Percentiles rank a stretch among this genome's conserved stretches.
Conservation (phyloP, 106 monocot species). For the Posidonia australis region DNA sequence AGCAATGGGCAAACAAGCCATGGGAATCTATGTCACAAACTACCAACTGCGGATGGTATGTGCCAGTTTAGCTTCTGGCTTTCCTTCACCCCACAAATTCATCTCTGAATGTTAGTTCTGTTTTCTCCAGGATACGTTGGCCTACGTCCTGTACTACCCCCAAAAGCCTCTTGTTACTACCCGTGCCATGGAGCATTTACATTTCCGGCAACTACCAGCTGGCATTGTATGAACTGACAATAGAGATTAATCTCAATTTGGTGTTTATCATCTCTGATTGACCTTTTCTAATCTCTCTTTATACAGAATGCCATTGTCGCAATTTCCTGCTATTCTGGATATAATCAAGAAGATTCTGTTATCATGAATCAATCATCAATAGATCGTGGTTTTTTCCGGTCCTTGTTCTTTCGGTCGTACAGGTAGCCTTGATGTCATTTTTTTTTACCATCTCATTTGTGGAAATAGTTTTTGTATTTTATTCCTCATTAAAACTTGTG, state of each 20-base stretch:
- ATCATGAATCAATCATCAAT: slow-evolving; percentile 99
- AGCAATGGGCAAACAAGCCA: slow-evolving; percentile 99
- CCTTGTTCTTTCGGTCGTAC: slow-evolving; percentile 95
- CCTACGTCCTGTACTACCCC: slow-evolving; percentile 98
- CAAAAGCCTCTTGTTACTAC: slow-evolving; percentile 99
- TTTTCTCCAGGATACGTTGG: slow-evolving; percentile 76
- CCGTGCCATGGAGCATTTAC: slow-evolving; percentile 99
- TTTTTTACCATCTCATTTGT: background rate
- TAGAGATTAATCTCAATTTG: background rate
- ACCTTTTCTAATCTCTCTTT: background rate
- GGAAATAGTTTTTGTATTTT: background rate
- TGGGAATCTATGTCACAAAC: slow-evolving; percentile 99
- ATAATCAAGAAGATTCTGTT: slow-evolving; percentile 99
- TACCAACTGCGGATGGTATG: slow-evolving; percentile 91
- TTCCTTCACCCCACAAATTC: background rate
- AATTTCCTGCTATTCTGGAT: slow-evolving; percentile 98
- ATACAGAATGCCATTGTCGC: slow-evolving; percentile 98
- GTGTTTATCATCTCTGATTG: background rate
- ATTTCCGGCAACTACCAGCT: slow-evolving; percentile 94
- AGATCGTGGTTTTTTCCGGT: slow-evolving; percentile 96
- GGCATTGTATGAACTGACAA: slow-evolving; percentile 70
- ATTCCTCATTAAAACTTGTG: background rate
- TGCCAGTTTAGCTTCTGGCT: background rate
- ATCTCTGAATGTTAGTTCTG: background rate
- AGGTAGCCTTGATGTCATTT: slow-evolving; percentile 37